Evolutionary conservation across 2,329 filamentous ascomycete genomes (phyloP).

Genomic region (Pyrenochaeta sp.): DNA sequence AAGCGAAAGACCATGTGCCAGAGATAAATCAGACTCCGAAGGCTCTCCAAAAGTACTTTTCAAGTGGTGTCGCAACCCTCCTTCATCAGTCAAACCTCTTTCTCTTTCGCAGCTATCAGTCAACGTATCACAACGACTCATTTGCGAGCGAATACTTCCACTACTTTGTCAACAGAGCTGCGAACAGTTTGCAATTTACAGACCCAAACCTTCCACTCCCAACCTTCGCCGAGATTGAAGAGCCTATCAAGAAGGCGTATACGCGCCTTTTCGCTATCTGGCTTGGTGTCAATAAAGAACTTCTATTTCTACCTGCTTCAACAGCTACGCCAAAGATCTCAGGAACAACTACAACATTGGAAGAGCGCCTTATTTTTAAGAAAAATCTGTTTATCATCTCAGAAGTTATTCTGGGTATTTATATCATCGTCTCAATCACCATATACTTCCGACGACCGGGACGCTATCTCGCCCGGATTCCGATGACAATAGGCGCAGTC

Average conservation of each 20-base stretch:
- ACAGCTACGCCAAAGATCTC: too few species aligned
- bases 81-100: too few species aligned
- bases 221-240: slow-evolving; percentile 27
- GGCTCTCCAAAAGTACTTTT: too few species aligned
- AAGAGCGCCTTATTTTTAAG: slow-evolving; percentile 59
- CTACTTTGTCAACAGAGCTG: slow-evolving; percentile 50
- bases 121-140: slow-evolving; percentile 58
- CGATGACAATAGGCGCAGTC: slow-evolving; percentile 57
- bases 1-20: too few species aligned
- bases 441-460: slow-evolving; percentile 54
- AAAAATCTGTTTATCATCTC: slow-evolving; percentile 54
- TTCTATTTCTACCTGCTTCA: slow-evolving; percentile 50
- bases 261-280: slow-evolving; percentile 50
- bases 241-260: slow-evolving; percentile 41
- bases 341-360: slow-evolving; percentile 21
- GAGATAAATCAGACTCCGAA: too few species aligned
- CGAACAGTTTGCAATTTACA: slow-evolving; percentile 41
- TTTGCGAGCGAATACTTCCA: slow-evolving; percentile 56
- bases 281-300: slow-evolving; percentile 51
- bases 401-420: slow-evolving; percentile 51
- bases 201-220: slow-evolving; percentile 45
- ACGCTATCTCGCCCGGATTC: slow-evolving; percentile 58
- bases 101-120: slow-evolving; percentile 11
- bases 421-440: slow-evolving; percentile 49
- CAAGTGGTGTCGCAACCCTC: too few species aligned